A percentile compares a stretch with the other conserved stretches of the same genome.
Evolutionary conservation across 2,329 filamentous ascomycete species (phyloP).

Genomic region (Didymella sp.): DNA sequence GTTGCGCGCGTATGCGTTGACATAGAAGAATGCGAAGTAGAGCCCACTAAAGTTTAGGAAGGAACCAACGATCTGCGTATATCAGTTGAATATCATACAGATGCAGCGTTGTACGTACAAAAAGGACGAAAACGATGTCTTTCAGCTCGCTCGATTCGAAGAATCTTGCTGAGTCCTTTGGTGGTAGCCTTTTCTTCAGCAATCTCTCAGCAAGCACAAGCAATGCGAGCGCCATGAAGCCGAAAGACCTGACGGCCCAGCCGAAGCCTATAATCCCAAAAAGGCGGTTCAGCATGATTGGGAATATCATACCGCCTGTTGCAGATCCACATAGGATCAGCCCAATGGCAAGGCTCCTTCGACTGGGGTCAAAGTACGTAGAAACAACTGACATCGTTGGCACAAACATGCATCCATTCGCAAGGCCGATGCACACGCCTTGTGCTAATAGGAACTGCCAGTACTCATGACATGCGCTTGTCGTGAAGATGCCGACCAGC

Average conservation of each 20-base stretch:
- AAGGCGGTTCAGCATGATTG: conserved; percentile 59
- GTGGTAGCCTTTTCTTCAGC: conserved; percentile 28
- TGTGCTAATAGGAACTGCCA: conserved; percentile 54
- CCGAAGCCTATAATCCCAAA: conserved; percentile 51
- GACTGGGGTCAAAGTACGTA: conserved; percentile 65
- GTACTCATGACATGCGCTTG: conserved; percentile 56
- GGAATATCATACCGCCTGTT: conserved; percentile 68
- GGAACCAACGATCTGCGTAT: conserved; percentile 36
- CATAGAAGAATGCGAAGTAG: conserved; percentile 52
- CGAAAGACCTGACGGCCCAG: conserved; percentile 50
- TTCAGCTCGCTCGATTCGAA: conserved; percentile 27
- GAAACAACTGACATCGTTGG: conserved; percentile 41
- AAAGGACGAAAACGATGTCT: conserved; percentile 27
- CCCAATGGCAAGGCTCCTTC: conserved; percentile 64
- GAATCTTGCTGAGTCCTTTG: conserved; percentile 24
- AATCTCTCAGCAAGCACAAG: conserved; percentile 41
- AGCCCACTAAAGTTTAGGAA: conserved; percentile 40
- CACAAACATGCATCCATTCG: conserved; percentile 41
- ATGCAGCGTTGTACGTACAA: conserved; percentile 20
- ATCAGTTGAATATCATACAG: conserved; percentile 41
- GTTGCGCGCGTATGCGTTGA: conserved; percentile 57
- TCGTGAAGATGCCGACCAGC: conserved; percentile 59
- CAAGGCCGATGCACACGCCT: conserved; percentile 43
- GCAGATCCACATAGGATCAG: conserved; percentile 65
- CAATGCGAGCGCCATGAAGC: conserved; percentile 64